Evolutionary conservation across 306 rosid species (phyloP).

Genomic region (Lathyrus aphaca): DNA sequence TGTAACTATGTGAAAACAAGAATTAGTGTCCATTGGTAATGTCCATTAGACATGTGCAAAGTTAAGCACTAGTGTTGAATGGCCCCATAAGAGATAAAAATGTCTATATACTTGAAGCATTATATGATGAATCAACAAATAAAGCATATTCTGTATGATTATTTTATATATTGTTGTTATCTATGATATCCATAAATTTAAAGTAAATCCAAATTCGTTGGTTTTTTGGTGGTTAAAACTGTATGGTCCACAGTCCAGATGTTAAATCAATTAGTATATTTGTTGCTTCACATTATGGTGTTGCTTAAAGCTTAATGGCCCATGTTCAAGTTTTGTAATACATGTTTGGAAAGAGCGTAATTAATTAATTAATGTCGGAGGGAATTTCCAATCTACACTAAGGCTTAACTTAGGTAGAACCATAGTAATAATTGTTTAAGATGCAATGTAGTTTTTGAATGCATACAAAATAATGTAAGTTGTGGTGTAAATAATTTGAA

Average conservation of each 20-base stretch:
- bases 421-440: conserved; percentile 35
- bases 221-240: conserved; percentile 14
- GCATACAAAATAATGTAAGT: conserved; percentile 14
- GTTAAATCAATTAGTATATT: conserved; percentile 28
- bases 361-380: background rate
- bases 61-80: conserved; percentile 32
- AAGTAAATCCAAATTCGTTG: background rate
- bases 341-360: conserved; percentile 11
- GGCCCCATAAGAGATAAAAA: conserved; percentile 39
- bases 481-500: conserved; percentile 33
- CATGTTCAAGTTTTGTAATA: conserved; percentile 17
- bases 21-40: background rate
- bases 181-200: background rate
- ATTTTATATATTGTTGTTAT: background rate
- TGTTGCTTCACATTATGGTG: conserved; percentile 31
- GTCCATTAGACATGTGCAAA: conserved; percentile 45
- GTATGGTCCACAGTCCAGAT: conserved; percentile 24
- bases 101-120: conserved; percentile 37
- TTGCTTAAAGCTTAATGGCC: conserved; percentile 12
- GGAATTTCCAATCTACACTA: background rate
- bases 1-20: too few species aligned
- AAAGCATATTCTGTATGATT: conserved; percentile 30
- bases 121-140: conserved; percentile 24
- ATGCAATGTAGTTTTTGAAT: conserved; percentile 41
- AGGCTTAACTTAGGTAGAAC: conserved; percentile 23